Evolutionary conservation across 306 rosid species (phyloP).

Genomic region (Pachyrhizus erosus): DNA sequence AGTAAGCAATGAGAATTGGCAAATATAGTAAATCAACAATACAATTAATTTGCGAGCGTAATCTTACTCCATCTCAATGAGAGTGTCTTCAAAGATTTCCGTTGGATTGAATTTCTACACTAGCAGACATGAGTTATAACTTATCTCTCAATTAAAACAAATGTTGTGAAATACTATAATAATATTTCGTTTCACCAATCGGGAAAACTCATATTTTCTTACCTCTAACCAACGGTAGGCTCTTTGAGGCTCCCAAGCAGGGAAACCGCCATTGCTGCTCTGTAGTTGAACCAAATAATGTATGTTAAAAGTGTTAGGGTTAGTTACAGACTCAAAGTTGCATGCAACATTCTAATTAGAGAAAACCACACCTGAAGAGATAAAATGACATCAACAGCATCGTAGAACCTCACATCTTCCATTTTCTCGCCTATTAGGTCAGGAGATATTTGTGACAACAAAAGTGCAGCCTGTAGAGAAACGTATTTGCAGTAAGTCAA

Average conservation of each 20-base stretch:
- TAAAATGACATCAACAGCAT: constrained; percentile 63
- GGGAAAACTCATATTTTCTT: not conserved
- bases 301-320: not conserved
- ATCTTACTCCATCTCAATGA: constrained; percentile 67
- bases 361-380: constrained; percentile 52
- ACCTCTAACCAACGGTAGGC: constrained; percentile 57
- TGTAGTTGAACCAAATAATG: constrained; percentile 26
- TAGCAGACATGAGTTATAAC: not conserved
- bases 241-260: constrained; percentile 74
- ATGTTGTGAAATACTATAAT: not conserved
- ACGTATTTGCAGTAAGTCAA: not conserved
- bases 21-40: not conserved
- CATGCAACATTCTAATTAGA: not conserved
- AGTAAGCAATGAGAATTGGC: not conserved
- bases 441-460: constrained; percentile 60
- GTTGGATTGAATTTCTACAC: constrained; percentile 67
- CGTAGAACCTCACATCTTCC: constrained; percentile 50
- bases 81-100: constrained; percentile 56
- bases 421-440: constrained; percentile 48
- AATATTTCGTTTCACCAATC: not conserved
- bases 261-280: constrained; percentile 64
- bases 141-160: not conserved
- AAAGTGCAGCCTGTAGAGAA: constrained; percentile 49
- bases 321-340: not conserved
- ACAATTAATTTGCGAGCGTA: not conserved